These are phyloP conservation scores for Centrapalus pauciflorus DNA, from an alignment of 129 eudicot species.

Conservation along the genomic window DNA sequence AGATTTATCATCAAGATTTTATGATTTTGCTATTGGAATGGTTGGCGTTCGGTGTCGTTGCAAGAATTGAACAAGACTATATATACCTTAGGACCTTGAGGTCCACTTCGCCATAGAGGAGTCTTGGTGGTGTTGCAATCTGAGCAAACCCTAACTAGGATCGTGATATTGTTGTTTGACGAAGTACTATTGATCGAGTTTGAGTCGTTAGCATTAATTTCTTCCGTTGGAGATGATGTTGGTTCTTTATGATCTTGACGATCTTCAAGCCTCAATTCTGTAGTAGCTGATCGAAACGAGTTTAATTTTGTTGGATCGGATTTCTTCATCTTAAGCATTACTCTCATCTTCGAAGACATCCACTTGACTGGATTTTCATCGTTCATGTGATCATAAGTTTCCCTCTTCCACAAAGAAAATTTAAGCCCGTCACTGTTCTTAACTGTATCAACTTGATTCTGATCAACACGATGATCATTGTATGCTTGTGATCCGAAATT, in stretches of 20 bases:
- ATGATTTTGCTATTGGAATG: too few species aligned
- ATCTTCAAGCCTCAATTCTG: constrained; percentile 18
- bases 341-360: constrained; percentile 69
- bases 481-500: constrained; percentile 31
- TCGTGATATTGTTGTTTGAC: constrained; percentile 20
- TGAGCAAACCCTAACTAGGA: constrained; percentile 74
- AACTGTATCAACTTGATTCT: constrained; percentile 20
- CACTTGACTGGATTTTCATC: constrained; percentile 48
- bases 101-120: constrained; percentile 97
- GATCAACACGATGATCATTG: constrained; percentile 14
- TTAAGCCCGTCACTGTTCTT: constrained; percentile 35
- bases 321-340: constrained; percentile 59
- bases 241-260: constrained; percentile 29
- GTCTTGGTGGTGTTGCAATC: constrained; percentile 91
- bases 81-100: constrained; percentile 87
- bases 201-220: constrained; percentile 37
- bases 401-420: constrained; percentile 60
- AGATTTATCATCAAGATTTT: too few species aligned
- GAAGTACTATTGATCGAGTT: constrained; percentile 36
- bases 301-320: constrained; percentile 25
- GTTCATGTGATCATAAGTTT: constrained; percentile 25
- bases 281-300: background rate
- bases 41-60: background rate
- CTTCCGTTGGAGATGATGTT: constrained; percentile 39
- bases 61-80: background rate